phyloP scores from a whole-genome alignment of 805 yeast genomes.

The Dipodascopsis uninucleata region DNA sequence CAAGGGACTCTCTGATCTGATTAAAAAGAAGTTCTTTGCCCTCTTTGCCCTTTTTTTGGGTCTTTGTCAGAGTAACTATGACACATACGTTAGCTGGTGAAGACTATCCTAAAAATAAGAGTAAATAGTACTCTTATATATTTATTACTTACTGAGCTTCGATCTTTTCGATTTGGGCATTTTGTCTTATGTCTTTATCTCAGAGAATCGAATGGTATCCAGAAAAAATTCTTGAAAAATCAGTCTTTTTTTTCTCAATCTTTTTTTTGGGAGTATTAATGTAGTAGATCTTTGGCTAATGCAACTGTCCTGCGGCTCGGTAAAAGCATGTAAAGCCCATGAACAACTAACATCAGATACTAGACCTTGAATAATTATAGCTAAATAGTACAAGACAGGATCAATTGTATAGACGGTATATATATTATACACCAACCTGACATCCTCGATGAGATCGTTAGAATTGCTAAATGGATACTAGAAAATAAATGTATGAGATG shows the following conservation, averaged over 20 bases:
- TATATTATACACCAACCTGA: too few relatives aligned
- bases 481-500: constrained; percentile 53
- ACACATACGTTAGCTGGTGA: constrained; percentile 8
- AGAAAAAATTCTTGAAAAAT: not conserved
- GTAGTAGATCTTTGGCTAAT: too few relatives aligned
- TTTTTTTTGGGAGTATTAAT: too few relatives aligned
- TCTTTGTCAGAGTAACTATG: constrained; percentile 82
- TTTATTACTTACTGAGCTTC: constrained; percentile 52
- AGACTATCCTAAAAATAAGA: constrained; percentile 1
- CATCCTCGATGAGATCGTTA: too few relatives aligned
- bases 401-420: too few relatives aligned
- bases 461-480: too few relatives aligned
- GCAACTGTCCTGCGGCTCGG: too few relatives aligned
- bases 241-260: too few relatives aligned
- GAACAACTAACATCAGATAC: too few relatives aligned
- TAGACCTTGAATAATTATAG: too few relatives aligned
- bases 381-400: too few relatives aligned
- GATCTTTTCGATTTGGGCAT: constrained; percentile 99
- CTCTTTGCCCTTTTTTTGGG: constrained; percentile 92
- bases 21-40: constrained; percentile 89
- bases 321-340: too few relatives aligned
- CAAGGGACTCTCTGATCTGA: constrained; percentile 79
- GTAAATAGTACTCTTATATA: not conserved
- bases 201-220: not conserved
- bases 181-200: constrained; percentile 27